Percentiles rank a stretch among this genome's conserved stretches.
Evolutionary conservation across 164 flowering plant genomes (phyloP).

Genomic region (Euptelea pleiosperma): DNA sequence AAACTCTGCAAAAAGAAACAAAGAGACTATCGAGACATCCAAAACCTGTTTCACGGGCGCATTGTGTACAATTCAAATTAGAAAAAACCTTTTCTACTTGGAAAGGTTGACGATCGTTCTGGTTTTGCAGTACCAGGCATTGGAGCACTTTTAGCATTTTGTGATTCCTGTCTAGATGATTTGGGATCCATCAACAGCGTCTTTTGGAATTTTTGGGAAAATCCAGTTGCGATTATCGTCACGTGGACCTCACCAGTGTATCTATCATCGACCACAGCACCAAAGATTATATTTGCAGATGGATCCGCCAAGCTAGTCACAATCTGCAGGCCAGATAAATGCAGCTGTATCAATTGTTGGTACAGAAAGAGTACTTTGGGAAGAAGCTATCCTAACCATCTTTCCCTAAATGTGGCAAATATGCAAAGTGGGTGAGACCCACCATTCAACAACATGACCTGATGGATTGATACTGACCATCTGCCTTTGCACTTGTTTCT

Average conservation of each 20-base stretch:
- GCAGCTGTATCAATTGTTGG: neutral
- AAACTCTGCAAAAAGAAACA: neutral
- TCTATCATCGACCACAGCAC: slow-evolving; percentile 27
- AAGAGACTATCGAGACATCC: neutral
- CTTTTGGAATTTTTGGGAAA: slow-evolving; percentile 26
- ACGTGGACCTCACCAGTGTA: slow-evolving; percentile 25
- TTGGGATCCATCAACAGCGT: slow-evolving; percentile 21
- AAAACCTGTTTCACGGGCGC: neutral
- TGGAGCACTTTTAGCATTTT: slow-evolving; percentile 16
- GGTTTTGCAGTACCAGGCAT: slow-evolving; percentile 5
- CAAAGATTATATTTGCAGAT: slow-evolving; percentile 27
- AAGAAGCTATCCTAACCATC: too few species aligned
- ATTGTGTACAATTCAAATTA: neutral
- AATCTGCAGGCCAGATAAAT: slow-evolving; percentile 14
- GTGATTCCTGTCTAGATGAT: slow-evolving; percentile 16
- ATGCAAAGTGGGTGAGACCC: too few species aligned
- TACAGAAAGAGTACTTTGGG: neutral
- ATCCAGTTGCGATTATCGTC: slow-evolving; percentile 27
- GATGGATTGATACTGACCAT: too few species aligned
- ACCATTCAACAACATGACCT: too few species aligned
- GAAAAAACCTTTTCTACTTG: slow-evolving; percentile 15
- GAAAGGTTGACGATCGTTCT: slow-evolving; percentile 9
- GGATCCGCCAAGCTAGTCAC: slow-evolving; percentile 28
- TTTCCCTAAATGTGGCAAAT: too few species aligned
- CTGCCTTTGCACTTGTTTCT: too few species aligned